Base-by-base conservation (phyloP, 192 early-diverging fungal genomes). In the Ambispora gerdemannii region DNA sequence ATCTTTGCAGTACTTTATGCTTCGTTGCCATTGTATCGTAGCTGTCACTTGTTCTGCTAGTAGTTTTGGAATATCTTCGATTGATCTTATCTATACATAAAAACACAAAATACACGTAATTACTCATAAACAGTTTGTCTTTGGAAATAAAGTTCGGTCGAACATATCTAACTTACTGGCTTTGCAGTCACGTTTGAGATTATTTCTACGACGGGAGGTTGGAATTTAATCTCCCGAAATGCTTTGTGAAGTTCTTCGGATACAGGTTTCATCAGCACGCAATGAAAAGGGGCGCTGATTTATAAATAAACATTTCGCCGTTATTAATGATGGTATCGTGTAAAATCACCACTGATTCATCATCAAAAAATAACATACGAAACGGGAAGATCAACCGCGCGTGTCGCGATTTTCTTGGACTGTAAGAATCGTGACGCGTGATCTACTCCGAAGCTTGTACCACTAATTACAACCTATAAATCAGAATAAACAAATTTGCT, bases 101-200 rank as follows among this genome's bases (percentile, higher is more conserved):
- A 38, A 33, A 28, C 25, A 13, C 15, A 25, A 50, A 17, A 6
- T 10, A 27, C 22, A 43, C 28, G 3, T 4, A 38, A 27, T 33
- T 38, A 53, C 19, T 17, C n/a, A 43, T 19, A n/a, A 52, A 31
- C 19, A 49, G 2, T 30, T 35, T 13, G 0, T 25, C 20, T 20
- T 20, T 19, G 4, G 4, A 34, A 19, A 43, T 68, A 17, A 6
- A 30, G 27, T 6, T 33, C 33, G 13, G 30, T 25, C 53, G 1
- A 20, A 24, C 13, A 52, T 34, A 49, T 38, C 50, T n/a, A 1
- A 77, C 76, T 75, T 80, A 96, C 88, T 10, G 96, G 95, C 32
- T 77, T 76, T 11, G 89, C 94, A 3, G 93, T 95, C 22, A 95
- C 93, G 76, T 98, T 98, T 10, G 94, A 94, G 33, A 98, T 88